These are phyloP conservation scores for Chrysoporthe deuterocubensis DNA, from an alignment of 2,329 filamentous ascomycete species.

Conservation along the genomic window DNA sequence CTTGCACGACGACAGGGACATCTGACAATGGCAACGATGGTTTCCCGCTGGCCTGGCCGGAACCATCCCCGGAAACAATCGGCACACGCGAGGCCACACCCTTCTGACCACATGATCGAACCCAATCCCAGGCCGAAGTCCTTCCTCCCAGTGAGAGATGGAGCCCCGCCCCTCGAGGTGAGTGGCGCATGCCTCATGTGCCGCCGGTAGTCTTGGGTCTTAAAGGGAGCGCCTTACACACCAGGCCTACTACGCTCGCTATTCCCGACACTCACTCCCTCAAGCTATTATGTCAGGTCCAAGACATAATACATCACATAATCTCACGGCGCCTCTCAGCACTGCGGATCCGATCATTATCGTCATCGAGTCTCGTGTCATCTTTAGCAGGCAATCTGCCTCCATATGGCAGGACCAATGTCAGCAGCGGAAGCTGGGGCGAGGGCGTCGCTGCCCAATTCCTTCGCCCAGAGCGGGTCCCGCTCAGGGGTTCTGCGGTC, in stretches of 20 bases:
- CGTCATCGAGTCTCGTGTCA: conserved; percentile 1
- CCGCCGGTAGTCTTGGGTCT: conserved; percentile 18
- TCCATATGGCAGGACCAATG: conserved; percentile 10
- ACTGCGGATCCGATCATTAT: conserved; percentile 4
- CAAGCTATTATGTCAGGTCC: conserved; percentile 11
- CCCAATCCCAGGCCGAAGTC: conserved; percentile 20
- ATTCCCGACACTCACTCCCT: background rate
- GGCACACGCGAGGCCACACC: conserved; percentile 6
- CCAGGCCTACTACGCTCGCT: conserved; percentile 8
- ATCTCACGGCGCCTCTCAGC: conserved; percentile 19
- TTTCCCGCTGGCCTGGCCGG: conserved; percentile 1
- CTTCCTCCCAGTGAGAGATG: conserved; percentile 21
- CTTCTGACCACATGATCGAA: conserved; percentile 16
- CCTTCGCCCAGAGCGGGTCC: conserved; percentile 4
- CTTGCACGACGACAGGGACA: conserved; percentile 13
- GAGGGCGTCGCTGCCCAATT: conserved; percentile 9
- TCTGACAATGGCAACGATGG: conserved; percentile 11
- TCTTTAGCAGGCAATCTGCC: conserved; percentile 8
- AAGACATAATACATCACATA: conserved; percentile 26
- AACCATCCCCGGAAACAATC: conserved; percentile 12
- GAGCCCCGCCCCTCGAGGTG: conserved; percentile 18
- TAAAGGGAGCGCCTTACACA: conserved; percentile 13
- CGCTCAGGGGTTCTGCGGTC: background rate
- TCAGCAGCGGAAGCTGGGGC: background rate
- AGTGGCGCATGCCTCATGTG: conserved; percentile 21